Conservation (phyloP, 148 eudicot genomes). For the Euryodendron excelsum region DNA sequence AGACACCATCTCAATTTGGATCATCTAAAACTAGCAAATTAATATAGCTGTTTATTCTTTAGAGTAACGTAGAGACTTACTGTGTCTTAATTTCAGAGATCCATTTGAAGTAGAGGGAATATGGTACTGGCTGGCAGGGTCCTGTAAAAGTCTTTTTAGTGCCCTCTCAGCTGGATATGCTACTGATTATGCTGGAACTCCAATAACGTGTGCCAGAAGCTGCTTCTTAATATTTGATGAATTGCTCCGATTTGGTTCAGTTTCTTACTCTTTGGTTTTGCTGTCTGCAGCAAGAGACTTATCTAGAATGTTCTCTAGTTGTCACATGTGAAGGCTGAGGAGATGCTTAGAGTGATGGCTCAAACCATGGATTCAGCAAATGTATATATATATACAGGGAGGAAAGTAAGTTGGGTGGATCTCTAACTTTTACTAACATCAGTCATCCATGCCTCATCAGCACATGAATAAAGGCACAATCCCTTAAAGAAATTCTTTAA, state of each 20-base stretch:
- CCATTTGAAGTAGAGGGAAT: constrained; percentile 4
- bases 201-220: constrained; percentile 11
- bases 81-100: constrained; percentile 19
- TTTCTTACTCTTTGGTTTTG: background rate
- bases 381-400: constrained; percentile 20
- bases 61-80: constrained; percentile 8
- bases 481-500: background rate
- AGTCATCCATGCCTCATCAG: constrained; percentile 24
- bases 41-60: background rate
- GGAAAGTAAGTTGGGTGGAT: background rate
- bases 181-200: constrained; percentile 8
- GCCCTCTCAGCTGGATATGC: constrained; percentile 8
- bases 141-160: constrained; percentile 12
- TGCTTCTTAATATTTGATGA: constrained; percentile 15
- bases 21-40: background rate
- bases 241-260: background rate
- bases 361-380: background rate
- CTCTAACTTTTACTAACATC: constrained; percentile 6
- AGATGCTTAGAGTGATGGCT: background rate
- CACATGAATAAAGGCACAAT: constrained; percentile 5
- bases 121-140: constrained; percentile 9
- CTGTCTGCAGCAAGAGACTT: background rate
- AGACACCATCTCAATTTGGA: background rate
- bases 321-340: constrained; percentile 9
- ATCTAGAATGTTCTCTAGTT: background rate